These are phyloP conservation scores for Trichocomaceae sp. DNA, from an alignment of 2,329 filamentous ascomycete species.

Conservation along the genomic window DNA sequence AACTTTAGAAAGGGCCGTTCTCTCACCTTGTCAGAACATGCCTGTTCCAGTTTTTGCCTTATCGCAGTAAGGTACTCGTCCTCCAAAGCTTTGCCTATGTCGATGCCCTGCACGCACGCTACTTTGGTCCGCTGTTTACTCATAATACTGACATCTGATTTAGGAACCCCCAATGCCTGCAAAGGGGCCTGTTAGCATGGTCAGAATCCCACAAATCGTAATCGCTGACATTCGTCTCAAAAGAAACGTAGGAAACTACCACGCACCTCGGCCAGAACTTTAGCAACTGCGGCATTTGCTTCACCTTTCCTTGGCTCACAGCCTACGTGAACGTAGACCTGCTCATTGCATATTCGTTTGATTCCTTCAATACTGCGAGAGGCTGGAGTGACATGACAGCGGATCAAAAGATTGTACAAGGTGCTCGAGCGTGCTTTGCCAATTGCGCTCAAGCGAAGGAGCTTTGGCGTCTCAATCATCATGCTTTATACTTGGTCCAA, in stretches of 20 bases:
- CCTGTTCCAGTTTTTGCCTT: background rate
- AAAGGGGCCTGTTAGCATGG: background rate
- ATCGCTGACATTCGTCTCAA: background rate
- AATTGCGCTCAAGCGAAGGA: background rate
- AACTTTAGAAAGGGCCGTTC: background rate
- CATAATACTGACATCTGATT: constrained; percentile 56
- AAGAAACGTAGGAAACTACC: background rate
- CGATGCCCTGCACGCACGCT: constrained; percentile 32
- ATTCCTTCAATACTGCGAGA: constrained; percentile 58
- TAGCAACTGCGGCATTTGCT: constrained; percentile 60
- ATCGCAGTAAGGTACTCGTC: constrained; percentile 23
- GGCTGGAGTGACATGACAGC: constrained; percentile 62
- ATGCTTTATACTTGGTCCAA: background rate
- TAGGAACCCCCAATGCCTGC: constrained; percentile 55
- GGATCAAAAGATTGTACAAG: constrained; percentile 48
- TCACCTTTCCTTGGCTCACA: constrained; percentile 61
- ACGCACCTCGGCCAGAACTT: constrained; percentile 55
- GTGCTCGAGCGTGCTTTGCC: background rate
- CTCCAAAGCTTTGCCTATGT: constrained; percentile 28
- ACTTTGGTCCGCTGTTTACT: constrained; percentile 61
- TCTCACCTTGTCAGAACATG: background rate
- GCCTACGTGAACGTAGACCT: constrained; percentile 59
- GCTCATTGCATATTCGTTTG: constrained; percentile 48
- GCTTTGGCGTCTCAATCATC: background rate
- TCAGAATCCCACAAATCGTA: background rate